Conservation (phyloP, 1,139 yeast species). For the Zygosaccharomyces sapae region DNA sequence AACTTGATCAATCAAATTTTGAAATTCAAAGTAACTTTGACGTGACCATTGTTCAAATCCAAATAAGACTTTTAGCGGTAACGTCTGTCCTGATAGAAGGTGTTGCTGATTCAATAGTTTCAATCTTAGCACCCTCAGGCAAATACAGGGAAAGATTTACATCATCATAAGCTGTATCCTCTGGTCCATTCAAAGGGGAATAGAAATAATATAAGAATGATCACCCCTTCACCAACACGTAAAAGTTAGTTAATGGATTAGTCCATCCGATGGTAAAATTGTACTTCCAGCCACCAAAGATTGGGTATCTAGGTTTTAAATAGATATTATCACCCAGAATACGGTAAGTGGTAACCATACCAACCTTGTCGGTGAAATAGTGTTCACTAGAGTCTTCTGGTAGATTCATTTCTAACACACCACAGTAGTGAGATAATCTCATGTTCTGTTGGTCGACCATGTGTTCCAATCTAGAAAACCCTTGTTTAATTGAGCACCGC, state of each 20-base stretch:
- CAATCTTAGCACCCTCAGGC: constrained; percentile 80
- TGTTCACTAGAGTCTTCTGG: constrained; percentile 52
- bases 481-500: constrained; percentile 64
- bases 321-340: constrained; percentile 48
- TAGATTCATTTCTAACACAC: constrained; percentile 52
- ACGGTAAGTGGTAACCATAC: constrained; percentile 84
- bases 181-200: constrained; percentile 76
- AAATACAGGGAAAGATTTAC: constrained; percentile 62
- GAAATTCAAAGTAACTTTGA: constrained; percentile 62
- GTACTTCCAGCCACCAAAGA: constrained; percentile 95
- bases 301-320: constrained; percentile 82
- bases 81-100: constrained; percentile 40
- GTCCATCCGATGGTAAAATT: constrained; percentile 96
- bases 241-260: constrained; percentile 53
- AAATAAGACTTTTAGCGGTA: constrained; percentile 58
- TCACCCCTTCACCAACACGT: constrained; percentile 39
- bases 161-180: constrained; percentile 61
- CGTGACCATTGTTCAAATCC: constrained; percentile 76
- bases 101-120: constrained; percentile 58
- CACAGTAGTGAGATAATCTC: constrained; percentile 15
- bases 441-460: constrained; percentile 38
- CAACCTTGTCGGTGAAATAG: constrained; percentile 84
- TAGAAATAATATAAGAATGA: constrained; percentile 58
- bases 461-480: constrained; percentile 78
- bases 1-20: constrained; percentile 69